Evolutionary conservation across 108 stramenopile species (phyloP).

Genomic region (Fragilaria crotonensis): DNA sequence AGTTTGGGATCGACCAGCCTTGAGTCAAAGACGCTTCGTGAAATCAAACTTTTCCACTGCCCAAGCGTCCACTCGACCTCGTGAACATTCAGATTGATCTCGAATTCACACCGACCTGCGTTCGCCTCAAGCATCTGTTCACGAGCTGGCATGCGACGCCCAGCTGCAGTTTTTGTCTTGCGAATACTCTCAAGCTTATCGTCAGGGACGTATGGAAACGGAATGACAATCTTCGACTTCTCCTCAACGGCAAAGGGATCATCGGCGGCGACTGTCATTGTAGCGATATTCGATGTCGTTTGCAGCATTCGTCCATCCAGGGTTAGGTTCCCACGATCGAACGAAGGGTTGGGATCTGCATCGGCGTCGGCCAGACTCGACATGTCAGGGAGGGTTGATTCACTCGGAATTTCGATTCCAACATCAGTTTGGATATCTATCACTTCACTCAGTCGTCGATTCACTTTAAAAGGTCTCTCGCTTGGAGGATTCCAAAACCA

Average conservation of each 20-base stretch:
- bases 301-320: too few species aligned
- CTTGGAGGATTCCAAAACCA: too few species aligned
- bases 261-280: conserved; percentile 3
- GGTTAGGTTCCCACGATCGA: too few species aligned
- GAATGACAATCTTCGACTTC: conserved; percentile 30
- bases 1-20: too few species aligned
- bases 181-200: conserved; percentile 47
- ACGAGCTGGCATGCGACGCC: conserved; percentile 38
- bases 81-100: conserved; percentile 61
- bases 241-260: neutral
- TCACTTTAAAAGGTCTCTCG: too few species aligned
- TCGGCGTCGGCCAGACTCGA: too few species aligned
- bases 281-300: neutral
- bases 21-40: too few species aligned
- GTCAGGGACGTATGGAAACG: conserved; percentile 65
- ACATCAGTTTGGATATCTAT: too few species aligned
- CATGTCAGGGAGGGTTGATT: too few species aligned
- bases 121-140: conserved; percentile 57
- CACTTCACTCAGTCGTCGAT: too few species aligned
- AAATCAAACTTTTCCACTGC: conserved; percentile 51
- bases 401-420: too few species aligned
- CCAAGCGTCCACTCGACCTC: conserved; percentile 54
- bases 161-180: conserved; percentile 23
- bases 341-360: too few species aligned
- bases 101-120: conserved; percentile 72